Evolutionary conservation across 768 basidiomycete genomes (phyloP).

Genomic region (Lactarius sanguifluus): DNA sequence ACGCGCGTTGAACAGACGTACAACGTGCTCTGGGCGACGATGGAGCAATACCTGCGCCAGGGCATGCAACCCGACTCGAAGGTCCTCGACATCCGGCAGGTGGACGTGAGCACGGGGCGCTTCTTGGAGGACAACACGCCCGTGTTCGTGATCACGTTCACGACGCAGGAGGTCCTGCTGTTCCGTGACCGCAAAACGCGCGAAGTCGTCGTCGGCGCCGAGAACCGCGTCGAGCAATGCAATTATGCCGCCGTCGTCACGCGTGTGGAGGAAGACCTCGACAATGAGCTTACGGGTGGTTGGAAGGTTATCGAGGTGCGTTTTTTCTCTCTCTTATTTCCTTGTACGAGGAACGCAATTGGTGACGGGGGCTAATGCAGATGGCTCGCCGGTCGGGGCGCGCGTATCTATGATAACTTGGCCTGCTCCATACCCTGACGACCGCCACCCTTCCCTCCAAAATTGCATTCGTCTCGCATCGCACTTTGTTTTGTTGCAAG

Average conservation of each 20-base stretch:
- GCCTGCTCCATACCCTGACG: not conserved
- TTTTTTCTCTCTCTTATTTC: conserved; percentile 16
- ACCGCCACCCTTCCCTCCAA: not conserved
- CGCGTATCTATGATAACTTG: conserved; percentile 43
- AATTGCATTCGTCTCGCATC: conserved; percentile 13
- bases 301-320: conserved; percentile 97
- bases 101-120: conserved; percentile 89
- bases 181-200: conserved; percentile 89
- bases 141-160: conserved; percentile 87
- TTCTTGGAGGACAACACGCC: conserved; percentile 89
- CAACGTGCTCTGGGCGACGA: conserved; percentile 97
- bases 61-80: conserved; percentile 91
- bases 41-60: conserved; percentile 90
- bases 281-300: conserved; percentile 91
- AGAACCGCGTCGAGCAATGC: conserved; percentile 90
- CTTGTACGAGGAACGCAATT: not conserved
- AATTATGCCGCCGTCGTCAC: conserved; percentile 91
- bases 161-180: conserved; percentile 89
- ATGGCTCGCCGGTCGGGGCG: conserved; percentile 54
- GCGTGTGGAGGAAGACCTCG: conserved; percentile 81
- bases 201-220: conserved; percentile 85
- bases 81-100: conserved; percentile 94
- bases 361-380: conserved; percentile 34
- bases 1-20: conserved; percentile 61
- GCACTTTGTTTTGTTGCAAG: conserved; percentile 20